Conservation (phyloP, 1,139 yeast species). For the Scheffersomyces titani region DNA sequence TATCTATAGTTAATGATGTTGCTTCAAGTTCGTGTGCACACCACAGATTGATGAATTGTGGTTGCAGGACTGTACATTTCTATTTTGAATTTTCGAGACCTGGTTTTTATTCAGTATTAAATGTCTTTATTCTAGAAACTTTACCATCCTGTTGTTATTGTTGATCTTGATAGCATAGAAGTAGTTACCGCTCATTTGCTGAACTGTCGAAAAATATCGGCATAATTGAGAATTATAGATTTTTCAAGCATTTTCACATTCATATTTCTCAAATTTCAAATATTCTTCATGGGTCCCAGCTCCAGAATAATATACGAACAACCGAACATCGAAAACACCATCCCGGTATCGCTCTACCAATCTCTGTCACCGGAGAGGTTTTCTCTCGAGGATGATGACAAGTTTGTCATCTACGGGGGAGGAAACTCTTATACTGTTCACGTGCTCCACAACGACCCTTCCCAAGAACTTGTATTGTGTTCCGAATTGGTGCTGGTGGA, state of each 20-base stretch:
- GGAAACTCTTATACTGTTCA: conserved; percentile 21
- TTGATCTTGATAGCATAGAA: too few relatives aligned
- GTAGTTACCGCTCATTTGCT: background rate
- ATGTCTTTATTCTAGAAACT: too few relatives aligned
- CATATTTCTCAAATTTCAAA: background rate
- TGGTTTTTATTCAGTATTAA: too few relatives aligned
- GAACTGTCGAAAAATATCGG: background rate
- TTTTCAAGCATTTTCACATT: background rate
- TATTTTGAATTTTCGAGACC: background rate
- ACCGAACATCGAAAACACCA: conserved; percentile 47
- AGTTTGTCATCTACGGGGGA: conserved; percentile 44
- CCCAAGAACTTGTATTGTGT: conserved; percentile 11
- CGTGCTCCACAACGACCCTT: conserved; percentile 18
- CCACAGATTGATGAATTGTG: background rate
- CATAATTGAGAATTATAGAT: background rate
- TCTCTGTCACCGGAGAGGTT: conserved; percentile 44
- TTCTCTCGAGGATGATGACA: conserved; percentile 41
- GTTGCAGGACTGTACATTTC: background rate
- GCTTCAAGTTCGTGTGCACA: background rate
- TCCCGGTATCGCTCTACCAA: conserved; percentile 33
- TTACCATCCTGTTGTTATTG: too few relatives aligned
- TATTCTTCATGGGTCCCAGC: conserved; percentile 2
- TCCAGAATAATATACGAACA: conserved; percentile 27
- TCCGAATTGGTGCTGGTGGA: conserved; percentile 11
- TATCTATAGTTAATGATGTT: background rate